phyloP scores from a whole-genome alignment of 129 eudicot species.

The Chrysanthemum seticuspe region DNA sequence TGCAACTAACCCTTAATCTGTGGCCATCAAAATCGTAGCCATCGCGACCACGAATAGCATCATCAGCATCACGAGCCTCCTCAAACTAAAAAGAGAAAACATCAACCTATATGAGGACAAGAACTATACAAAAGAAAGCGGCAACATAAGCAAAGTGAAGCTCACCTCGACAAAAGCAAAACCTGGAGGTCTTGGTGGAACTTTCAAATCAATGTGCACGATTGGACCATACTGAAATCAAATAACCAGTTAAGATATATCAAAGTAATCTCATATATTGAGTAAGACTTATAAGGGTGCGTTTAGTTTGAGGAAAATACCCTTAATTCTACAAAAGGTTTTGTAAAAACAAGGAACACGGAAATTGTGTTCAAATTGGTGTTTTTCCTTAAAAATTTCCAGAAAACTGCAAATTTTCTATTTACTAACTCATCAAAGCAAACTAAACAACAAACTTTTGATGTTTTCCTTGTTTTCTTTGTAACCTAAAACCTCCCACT shows the following conservation, averaged over 20 bases:
- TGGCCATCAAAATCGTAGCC: slow-evolving; percentile 90
- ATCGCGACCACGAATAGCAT: slow-evolving; percentile 90
- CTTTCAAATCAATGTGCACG: slow-evolving; percentile 77
- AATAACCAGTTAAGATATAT: slow-evolving; percentile 3
- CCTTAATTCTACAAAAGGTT: too few relatives aligned
- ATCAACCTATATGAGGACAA: not conserved
- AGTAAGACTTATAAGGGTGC: not conserved
- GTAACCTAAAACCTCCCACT: too few relatives aligned
- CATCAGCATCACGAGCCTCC: slow-evolving; percentile 89
- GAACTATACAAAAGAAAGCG: not conserved
- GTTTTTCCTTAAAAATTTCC: not conserved
- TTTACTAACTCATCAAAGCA: not conserved
- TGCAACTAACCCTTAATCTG: slow-evolving; percentile 69
- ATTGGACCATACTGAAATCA: slow-evolving; percentile 81
- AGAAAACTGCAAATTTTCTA: not conserved
- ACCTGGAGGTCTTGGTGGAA: slow-evolving; percentile 95
- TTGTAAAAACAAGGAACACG: too few relatives aligned
- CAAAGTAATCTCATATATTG: slow-evolving; percentile 7
- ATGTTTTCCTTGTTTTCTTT: too few relatives aligned
- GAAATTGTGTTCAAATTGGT: not conserved
- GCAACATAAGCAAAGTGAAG: slow-evolving; percentile 11
- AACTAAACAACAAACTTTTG: too few relatives aligned
- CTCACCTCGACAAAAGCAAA: slow-evolving; percentile 89
- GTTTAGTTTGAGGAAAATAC: too few relatives aligned
- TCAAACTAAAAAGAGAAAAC: slow-evolving; percentile 50